Base-by-base conservation (phyloP, 352 stramenopile species). In the Sclerospora graminicola region DNA sequence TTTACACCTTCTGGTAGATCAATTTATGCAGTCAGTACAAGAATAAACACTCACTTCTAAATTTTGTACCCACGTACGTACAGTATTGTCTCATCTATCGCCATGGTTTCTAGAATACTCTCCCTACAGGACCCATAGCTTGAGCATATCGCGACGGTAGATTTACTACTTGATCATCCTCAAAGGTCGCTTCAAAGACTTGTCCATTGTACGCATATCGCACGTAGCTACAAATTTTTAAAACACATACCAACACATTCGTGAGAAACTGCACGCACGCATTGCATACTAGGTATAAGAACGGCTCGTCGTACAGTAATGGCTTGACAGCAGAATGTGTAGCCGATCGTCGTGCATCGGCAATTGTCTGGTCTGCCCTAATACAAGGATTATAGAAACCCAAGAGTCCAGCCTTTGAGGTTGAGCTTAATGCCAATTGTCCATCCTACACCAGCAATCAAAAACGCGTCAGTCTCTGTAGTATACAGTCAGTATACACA, bases 321-420 rank as follows among this genome's bases (percentile, higher is more conserved):
- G 77, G 73, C 20, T 67, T 69, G 26, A 47, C 36, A 23, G 30
- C 45, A 9, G 47, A 47, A 14, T 2, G 45, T 23, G 33, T 29
- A 8, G 41, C 21, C 33, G 33, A 43, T 29, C 34, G 51, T 16
- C 34, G 51, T 16, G 63, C 52, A 30, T 74, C 62, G 4, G 67
- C 54, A 31, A 74, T 63, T 10, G 52, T 57, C 29, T 75, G 60
- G 27, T 78, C 58, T 28, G 65, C 48, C 8, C 60, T 55, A n/a
- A 78, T 54, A 39, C 71, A 89, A 10, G 79, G 79, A 42, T 89
- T 86, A 60, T 91, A 91, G 38, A 91, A 91, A 21, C 79, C 76
- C 16, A 91, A 43, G 4, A 91, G 48, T 14, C 66, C 66, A 19
- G 74, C 63, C 49, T 90, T 90, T 11, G 79, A 86, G 10, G 66